Evolutionary conservation across 257 asterid genomes (phyloP), one percentile per base, ranked within the genome.

Genomic region (Fraxinus pennsylvanica): DNA sequence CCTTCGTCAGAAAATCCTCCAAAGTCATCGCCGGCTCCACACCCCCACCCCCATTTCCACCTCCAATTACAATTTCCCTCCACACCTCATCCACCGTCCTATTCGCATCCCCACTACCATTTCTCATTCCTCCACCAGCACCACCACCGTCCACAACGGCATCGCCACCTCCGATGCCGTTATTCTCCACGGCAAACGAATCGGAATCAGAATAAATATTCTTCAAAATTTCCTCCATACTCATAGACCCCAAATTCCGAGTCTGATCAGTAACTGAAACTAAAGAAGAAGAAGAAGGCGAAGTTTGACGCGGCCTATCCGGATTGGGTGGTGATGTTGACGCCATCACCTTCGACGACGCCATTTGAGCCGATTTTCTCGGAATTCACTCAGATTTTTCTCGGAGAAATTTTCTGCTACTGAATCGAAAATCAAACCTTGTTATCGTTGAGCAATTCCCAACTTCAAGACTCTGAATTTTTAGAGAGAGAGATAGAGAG

Each of bases 321-420:
- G 95, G 92, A 87, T 95, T 93, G 89, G 97, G 80, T 76, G 96
- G 89, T 82, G 99, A 89, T 80, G 94, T 86, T 80, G 98, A 89
- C 80, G 96, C 84, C 94, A 92, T 91, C 92, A 92, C 97, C 96
- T 85, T 91, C 83, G 97, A 91, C 85, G 96, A 92, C 91, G 96
- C 97, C 97, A 92, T 94, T 39, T 65, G 33, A 15, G 79, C 90
- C 94, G 90, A 82, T 79, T 82, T 82, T 54, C 4, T 76, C 75
- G 88, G 76, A 50, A 63, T 72, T 47, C 63, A 25, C 0, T 45
- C 39, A 72, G 76, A 72, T 25, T 67, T 54, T 71, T 27, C 41
- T 70, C 47, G 35, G 45, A 6, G 65, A 30, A 39, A 52, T 17
- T 4, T 30, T 57, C 29, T 57, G 66, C 66, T 2, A 63, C 35